Conservation (phyloP, 108 stramenopile species). For the Ochromonas danica region DNA sequence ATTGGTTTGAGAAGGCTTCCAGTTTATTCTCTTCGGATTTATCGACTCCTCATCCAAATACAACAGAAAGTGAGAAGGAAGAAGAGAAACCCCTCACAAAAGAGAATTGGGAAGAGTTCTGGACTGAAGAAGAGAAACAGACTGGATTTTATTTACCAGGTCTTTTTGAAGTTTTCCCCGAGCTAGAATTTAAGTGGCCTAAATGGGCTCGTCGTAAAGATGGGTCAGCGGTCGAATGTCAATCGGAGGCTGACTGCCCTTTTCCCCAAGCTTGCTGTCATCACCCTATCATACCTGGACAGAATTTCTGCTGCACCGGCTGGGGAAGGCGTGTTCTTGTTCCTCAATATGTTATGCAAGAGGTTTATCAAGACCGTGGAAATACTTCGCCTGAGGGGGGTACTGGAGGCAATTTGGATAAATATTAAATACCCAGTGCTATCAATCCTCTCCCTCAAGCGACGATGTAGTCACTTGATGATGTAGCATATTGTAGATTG, state of each 20-base stretch:
- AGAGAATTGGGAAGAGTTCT: neutral
- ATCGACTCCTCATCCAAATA: neutral
- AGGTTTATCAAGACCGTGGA: no score
- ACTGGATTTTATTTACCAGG: constrained; percentile 5
- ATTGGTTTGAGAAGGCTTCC: no score
- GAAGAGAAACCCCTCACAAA: neutral
- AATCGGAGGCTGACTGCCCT: neutral
- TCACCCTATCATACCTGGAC: neutral
- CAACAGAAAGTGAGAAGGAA: neutral
- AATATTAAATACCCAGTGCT: no score
- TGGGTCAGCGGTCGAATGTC: neutral
- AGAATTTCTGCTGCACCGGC: neutral
- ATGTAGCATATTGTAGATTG: no score
- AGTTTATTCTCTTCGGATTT: neutral
- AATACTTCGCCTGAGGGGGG: no score
- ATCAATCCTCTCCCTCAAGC: no score
- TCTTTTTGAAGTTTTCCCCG: neutral
- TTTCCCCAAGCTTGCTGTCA: neutral
- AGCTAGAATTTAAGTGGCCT: neutral
- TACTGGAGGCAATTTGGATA: no score
- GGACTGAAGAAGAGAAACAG: neutral
- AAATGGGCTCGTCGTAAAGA: neutral
- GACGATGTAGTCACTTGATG: no score
- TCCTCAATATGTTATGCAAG: neutral
- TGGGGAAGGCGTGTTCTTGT: neutral